Evolutionary conservation across 1,284 basidiomycete species (phyloP), one percentile per base, ranked within the genome.

Genomic region (Fistulinella cinereoalba): DNA sequence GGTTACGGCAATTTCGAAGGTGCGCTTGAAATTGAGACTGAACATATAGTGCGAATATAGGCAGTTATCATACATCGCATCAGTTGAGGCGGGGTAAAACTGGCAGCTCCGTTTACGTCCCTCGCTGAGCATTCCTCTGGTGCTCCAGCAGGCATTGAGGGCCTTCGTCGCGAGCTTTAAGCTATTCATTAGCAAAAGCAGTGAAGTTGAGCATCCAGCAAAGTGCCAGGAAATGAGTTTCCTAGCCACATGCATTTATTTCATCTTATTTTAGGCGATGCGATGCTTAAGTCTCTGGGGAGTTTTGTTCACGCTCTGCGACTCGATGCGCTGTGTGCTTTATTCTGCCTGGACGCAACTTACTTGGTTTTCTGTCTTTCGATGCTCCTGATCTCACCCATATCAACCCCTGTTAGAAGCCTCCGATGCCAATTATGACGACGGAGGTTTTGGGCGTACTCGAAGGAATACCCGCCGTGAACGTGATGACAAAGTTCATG

Each of bases 401-500:
- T 68, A 64, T 71, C 67, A 60, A 68, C 38, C 75, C 72, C 64
- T 59, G 71, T 73, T 70, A 87, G 83, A 84, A 75, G 79, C 67
- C 54, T 60, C 76, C 63, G 76, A 77, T 61, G 60, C 69, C 57
- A 78, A 75, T 64, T 75, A 71, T 64, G 75, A 77, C 58, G 76
- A 80, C 57, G 75, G 71, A 56, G 75, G 71, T 53, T 75, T 72
- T 63, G 73, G 76, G 56, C 64, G 73, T 63, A 61, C 68, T 64
- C 61, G 78, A 73, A 61, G 71, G 52, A 58, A 46, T 41, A 52
- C 69, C 42, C 81, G 81, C 55, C 83, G 81, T 63, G 83, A 87
- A 66, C 79, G 80, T 71, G 85, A 89, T 66, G 86, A 88, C 70
- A 88, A 89, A 69, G 80, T 86, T 37, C 85, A 87, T 74, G 87